Evolutionary conservation across 2,329 filamentous ascomycete genomes (phyloP), one percentile per base, ranked within the genome.

Genomic region (Nectriaceae sp.): DNA sequence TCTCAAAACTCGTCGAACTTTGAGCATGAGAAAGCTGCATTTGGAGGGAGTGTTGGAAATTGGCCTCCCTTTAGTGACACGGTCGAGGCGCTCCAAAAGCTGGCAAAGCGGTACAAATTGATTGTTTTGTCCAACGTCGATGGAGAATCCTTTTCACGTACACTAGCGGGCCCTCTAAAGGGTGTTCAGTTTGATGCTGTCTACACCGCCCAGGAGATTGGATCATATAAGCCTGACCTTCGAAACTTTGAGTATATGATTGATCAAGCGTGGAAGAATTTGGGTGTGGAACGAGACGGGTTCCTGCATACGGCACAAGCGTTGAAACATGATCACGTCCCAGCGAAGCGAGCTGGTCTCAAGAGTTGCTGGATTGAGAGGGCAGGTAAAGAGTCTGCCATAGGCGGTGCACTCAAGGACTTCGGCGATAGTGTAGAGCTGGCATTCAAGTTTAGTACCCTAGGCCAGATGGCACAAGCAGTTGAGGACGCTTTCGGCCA

Each of bases 181-280:
- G 74, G 73, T 1, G 70, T 78, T 20, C 56, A 72, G 1, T 77
- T 89, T 59, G 84, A 36, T 16, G 33, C 33, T 11, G n/a, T 36
- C 33, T 82, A 86, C 61, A 89, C 85, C 0, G 88, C 87, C 0
- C 75, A 90, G 63, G 83, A 89, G 35, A 79, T 90, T 21, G 86
- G 87, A 0, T 79, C 75, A 13, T 90, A 90, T 63, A 91, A 90
- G 69, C 88, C 88, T 0, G 75, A 84, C 55, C 60, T 72, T 22
- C 69, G 71, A 43, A 89, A 90, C 54, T 90, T 90, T 49, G 75
- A 82, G 47, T 83, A 84, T 61, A 74, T 90, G 75, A 70, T 89
- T 13, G 63, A 65, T 11, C 72, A 76, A 29, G 76, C 79, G 15
- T 49, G 76, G 58, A 55, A 65, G 3, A 75, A 81, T 10, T 78